Conservation (phyloP, 139 green algal genomes). For the Haematococcus sp. region DNA sequence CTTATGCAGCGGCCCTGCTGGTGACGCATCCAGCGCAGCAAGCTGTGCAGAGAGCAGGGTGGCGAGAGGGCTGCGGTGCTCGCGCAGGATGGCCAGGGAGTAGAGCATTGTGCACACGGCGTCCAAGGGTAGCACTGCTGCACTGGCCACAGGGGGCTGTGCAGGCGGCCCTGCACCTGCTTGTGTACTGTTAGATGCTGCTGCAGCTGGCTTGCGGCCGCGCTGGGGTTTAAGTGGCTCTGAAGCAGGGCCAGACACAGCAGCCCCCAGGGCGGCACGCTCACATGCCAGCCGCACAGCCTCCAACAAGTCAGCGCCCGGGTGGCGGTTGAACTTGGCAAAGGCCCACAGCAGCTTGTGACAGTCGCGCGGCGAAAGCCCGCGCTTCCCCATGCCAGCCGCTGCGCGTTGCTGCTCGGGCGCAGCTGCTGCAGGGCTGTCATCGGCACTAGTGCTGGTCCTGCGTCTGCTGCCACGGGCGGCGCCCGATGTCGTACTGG, state of each 20-base stretch:
- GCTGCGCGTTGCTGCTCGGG: background rate
- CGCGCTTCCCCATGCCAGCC: background rate
- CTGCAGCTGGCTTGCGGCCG: background rate
- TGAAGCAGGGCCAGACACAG: background rate
- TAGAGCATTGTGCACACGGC: slow-evolving; percentile 22
- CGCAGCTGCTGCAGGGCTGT: background rate
- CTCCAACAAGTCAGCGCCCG: slow-evolving; percentile 25
- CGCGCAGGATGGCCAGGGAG: slow-evolving; percentile 24
- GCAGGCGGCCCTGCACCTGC: background rate
- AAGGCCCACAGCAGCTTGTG: slow-evolving; percentile 32
- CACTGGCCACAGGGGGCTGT: background rate
- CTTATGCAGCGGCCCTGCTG: background rate
- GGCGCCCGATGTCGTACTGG: too few species aligned
- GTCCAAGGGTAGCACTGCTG: background rate
- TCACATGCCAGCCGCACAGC: background rate
- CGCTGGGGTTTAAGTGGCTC: background rate
- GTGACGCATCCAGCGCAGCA: background rate
- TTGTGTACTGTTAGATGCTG: background rate
- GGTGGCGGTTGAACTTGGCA: slow-evolving; percentile 42
- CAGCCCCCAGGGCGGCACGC: background rate
- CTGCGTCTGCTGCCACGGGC: background rate
- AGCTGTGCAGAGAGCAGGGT: slow-evolving; percentile 21
- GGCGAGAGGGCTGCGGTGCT: slow-evolving; percentile 28
- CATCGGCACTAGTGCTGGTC: too few species aligned
- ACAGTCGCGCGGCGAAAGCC: slow-evolving; percentile 6